Evolutionary conservation across 2,329 filamentous ascomycete genomes (phyloP), one percentile per base, ranked within the genome.

Genomic region (Colletotrichum sp.): DNA sequence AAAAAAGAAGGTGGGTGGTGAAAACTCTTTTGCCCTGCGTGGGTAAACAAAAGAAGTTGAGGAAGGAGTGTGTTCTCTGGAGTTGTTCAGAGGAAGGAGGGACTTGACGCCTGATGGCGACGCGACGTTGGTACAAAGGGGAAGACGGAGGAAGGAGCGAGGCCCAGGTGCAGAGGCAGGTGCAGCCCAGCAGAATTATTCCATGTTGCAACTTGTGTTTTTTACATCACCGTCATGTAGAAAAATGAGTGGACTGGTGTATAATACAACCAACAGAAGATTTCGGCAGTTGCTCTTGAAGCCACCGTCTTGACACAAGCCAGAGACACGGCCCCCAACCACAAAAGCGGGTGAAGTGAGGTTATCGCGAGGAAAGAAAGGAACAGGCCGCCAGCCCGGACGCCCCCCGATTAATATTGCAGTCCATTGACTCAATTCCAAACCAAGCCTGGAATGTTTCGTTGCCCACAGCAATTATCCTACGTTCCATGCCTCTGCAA

Each of bases 391-490:
- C 26, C 13, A 52, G 13, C 7, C 55, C 7, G 36, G 30, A 48
- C 57, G 57, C 4, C 26, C 32, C 28, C 26, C 21, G 7, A n/a
- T 48, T 52, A n/a, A 70, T 70, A 63, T 70, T n/a, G 16, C 21
- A 24, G 32, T 55, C 34, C 55, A 52, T 10, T 34, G 21, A 43
- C 34, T 36, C 18, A 48, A 6, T 13, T 8, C 34, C 28, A 59
- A 67, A 34, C 43, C n/a, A n/a, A 13, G 2, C 3, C 26, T 10
- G 74, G 74, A 76, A 76, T 76, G 64, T 9, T 16, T 6, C 21
- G 34, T 76, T 74, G 43, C 64, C 70, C 67, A 10, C 59, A 74
- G 74, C 71, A 74, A 76, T 76, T 21, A 74, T 57, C 39, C 8
- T 5, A 13, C 70, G 59, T 76, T 76, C 74, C 74, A 69, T 10